phyloP scores from a whole-genome alignment of 257 asterid genomes.

The Lavandula angustifolia region DNA sequence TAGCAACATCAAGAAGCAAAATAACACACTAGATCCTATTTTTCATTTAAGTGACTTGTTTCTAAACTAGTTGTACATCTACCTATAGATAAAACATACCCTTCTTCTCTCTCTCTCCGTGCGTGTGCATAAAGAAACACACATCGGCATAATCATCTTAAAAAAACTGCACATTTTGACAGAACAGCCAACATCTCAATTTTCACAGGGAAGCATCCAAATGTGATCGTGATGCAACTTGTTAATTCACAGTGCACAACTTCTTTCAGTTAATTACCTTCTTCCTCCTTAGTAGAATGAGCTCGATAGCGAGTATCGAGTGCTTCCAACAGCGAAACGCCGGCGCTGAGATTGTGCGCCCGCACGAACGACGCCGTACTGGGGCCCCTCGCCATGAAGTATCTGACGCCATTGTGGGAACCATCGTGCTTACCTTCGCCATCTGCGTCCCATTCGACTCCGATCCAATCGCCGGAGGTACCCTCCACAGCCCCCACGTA shows the following conservation, averaged over 20 bases:
- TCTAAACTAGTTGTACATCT: constrained; percentile 4
- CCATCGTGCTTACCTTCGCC: constrained; percentile 93
- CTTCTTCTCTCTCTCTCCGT: constrained; percentile 9
- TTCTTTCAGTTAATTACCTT: constrained; percentile 47
- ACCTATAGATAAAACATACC: neutral
- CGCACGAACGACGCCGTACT: constrained; percentile 79
- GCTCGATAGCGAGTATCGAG: constrained; percentile 72
- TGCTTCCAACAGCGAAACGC: constrained; percentile 69
- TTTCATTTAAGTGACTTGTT: constrained; percentile 7
- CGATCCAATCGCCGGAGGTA: constrained; percentile 71
- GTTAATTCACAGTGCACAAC: constrained; percentile 13
- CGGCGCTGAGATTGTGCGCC: constrained; percentile 66
- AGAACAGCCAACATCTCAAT: neutral
- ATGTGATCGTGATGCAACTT: constrained; percentile 18
- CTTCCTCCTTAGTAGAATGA: constrained; percentile 74
- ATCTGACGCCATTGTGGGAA: constrained; percentile 59
- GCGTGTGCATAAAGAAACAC: neutral
- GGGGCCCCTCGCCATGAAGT: constrained; percentile 67
- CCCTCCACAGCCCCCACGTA: constrained; percentile 84
- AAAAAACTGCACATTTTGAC: constrained; percentile 10
- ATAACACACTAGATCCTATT: neutral
- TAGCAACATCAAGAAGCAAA: neutral
- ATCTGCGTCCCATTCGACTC: constrained; percentile 89
- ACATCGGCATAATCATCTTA: neutral
- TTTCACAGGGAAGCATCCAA: constrained; percentile 3